Base-by-base conservation (phyloP, 2,329 filamentous ascomycete species). In the Drechmeria coniospora region DNA sequence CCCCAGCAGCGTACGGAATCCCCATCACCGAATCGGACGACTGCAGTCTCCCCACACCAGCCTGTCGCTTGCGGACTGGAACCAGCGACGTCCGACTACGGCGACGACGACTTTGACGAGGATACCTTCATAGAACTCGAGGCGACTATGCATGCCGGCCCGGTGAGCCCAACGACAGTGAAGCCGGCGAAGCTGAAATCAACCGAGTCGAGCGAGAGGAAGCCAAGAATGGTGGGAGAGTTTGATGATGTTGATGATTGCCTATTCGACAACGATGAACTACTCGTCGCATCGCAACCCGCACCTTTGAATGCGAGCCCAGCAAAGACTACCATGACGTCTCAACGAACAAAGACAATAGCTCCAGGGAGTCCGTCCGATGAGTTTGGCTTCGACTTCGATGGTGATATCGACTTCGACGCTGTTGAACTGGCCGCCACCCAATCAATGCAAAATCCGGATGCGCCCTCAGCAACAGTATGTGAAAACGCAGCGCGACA, bases 371-470 rank as follows among this genome's bases (percentile, higher is more conserved):
- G 32, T 29, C 31, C 36, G 25, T 39, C 45, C 28, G 46, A 53
- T 30, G 51, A 56, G 15, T 47, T 57, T 40, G 47, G 49, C 14
- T 51, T 53, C 19, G 49, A 47, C 27, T 73, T 67, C 39, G 77
- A 70, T 32, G 80, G 83, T 54, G 83, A 71, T 40, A 64, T 74
- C 50, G 83, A 92, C 50, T 79, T 82, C 44, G 81, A 87, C 41
- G 74, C 77, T 34, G 74, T 74, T 37, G 77, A 84, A 53, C 55
- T 75, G 39, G 71, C 70, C 44, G 78, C 79, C 25, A 82, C 78
- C 26, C 76, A 90, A 56, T 72, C 74, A 39, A 46, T 55, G 21
- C 43, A 54, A 32, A 47, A 46, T 32, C 33, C 34, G 23, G 32
- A 37, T 25, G 29, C 31, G 19, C 35, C 40, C 21, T 39, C 42